Conservation (phyloP, 345 rosid species). For the Syzygium aqueum region DNA sequence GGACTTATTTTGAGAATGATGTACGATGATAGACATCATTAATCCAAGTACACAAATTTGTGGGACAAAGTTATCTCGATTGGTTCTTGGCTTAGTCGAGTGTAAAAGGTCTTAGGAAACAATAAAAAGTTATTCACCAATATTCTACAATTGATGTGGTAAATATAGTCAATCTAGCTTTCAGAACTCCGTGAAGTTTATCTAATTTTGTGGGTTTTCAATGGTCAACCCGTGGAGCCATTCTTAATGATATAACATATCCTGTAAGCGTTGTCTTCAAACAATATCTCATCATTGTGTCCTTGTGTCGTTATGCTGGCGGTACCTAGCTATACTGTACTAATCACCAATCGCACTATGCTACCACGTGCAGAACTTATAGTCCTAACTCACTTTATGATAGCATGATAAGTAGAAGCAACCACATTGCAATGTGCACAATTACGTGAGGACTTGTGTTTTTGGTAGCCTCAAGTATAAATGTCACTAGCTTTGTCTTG, state of each 20-base stretch:
- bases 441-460: not conserved
- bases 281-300: not conserved
- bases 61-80: not conserved
- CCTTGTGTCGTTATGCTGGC: not conserved
- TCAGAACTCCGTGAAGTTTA: not conserved
- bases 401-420: not conserved
- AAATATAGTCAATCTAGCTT: not conserved
- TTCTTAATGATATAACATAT: not conserved
- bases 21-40: not conserved
- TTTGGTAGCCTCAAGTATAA: not conserved
- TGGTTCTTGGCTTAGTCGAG: not conserved
- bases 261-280: not conserved
- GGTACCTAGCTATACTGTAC: not conserved
- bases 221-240: not conserved
- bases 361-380: not conserved
- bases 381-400: not conserved
- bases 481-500: not conserved
- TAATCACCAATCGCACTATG: not conserved
- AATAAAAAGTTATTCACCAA: not conserved
- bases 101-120: not conserved
- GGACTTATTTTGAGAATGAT: not conserved
- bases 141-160: not conserved
- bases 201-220: not conserved
- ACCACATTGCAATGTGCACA: not conserved
- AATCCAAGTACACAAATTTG: not conserved